These are phyloP conservation scores for Fibroporia radiculosa DNA, from an alignment of 768 basidiomycete genomes.

Conservation along the genomic window DNA sequence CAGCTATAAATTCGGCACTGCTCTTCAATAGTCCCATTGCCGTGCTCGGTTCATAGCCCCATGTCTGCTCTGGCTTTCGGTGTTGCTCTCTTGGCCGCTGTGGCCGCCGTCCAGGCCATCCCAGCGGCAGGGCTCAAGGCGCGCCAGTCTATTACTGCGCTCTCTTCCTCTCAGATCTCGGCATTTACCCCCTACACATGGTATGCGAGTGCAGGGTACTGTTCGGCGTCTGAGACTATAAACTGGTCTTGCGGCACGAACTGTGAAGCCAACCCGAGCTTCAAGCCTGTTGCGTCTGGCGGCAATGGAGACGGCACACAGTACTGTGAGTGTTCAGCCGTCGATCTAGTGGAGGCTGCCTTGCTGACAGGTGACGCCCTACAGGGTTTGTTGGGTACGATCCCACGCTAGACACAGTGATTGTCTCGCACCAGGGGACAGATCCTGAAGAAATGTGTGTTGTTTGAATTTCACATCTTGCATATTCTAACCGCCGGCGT, in stretches of 20 bases:
- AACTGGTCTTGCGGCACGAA: slow-evolving; percentile 27
- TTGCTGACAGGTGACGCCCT: neutral
- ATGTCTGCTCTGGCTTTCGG: slow-evolving; percentile 4
- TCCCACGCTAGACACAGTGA: slow-evolving; percentile 28
- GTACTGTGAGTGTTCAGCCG: slow-evolving; percentile 25
- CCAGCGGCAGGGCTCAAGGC: slow-evolving; percentile 3
- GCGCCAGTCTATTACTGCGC: slow-evolving; percentile 16
- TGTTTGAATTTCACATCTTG: neutral
- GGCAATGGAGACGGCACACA: slow-evolving; percentile 35
- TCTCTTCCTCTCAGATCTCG: slow-evolving; percentile 16
- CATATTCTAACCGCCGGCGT: neutral
- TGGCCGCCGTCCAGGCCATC: slow-evolving; percentile 5
- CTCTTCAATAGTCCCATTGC: no score
- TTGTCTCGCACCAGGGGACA: slow-evolving; percentile 33
- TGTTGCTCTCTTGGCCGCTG: slow-evolving; percentile 1
- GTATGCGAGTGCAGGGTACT: slow-evolving; percentile 26
- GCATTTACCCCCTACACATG: slow-evolving; percentile 22
- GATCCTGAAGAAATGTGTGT: slow-evolving; percentile 25
- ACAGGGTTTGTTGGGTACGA: slow-evolving; percentile 49
- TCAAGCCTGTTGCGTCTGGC: slow-evolving; percentile 40
- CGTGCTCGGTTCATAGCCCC: no score
- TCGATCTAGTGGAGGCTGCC: neutral
- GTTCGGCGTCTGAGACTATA: slow-evolving; percentile 18
- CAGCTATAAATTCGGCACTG: no score
- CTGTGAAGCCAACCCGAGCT: slow-evolving; percentile 39